Evolutionary conservation across 2,329 filamentous ascomycete species (phyloP).

Genomic region (Alternaria triticimaculans): DNA sequence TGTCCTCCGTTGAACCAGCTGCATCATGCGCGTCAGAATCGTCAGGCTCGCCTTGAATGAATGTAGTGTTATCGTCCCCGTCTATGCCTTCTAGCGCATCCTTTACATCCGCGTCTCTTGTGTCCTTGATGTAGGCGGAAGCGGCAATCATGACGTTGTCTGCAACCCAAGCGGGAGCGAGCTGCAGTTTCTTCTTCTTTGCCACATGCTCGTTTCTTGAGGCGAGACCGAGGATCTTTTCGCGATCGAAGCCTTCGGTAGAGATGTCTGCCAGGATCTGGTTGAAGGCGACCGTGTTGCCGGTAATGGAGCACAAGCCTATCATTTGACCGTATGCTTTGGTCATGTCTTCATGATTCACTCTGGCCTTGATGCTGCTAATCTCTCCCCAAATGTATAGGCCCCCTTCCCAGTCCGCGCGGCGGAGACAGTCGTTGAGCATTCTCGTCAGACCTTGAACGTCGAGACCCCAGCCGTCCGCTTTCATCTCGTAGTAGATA

Average conservation of each 20-base stretch:
- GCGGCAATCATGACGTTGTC: conserved; percentile 44
- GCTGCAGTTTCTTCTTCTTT: conserved; percentile 16
- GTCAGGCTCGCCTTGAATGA: conserved; percentile 7
- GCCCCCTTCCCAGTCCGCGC: conserved; percentile 45
- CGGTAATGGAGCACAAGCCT: conserved; percentile 39
- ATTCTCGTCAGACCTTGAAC: conserved; percentile 48
- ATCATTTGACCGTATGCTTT: conserved; percentile 44
- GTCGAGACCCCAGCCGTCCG: conserved; percentile 56
- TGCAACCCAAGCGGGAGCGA: conserved; percentile 39
- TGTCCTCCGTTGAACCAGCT: not conserved
- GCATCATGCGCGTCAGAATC: not conserved
- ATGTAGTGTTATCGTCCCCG: conserved; percentile 11
- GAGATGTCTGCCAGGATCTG: conserved; percentile 38
- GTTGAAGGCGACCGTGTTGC: conserved; percentile 42
- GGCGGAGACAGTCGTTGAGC: conserved; percentile 50
- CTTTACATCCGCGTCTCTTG: conserved; percentile 1
- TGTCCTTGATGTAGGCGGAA: conserved; percentile 30
- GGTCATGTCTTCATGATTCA: conserved; percentile 28
- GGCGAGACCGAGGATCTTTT: conserved; percentile 30
- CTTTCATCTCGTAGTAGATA: conserved; percentile 52
- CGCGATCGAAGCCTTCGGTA: conserved; percentile 32
- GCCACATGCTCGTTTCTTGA: conserved; percentile 19
- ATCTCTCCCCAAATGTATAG: conserved; percentile 54
- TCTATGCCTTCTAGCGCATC: not conserved
- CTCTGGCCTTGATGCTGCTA: conserved; percentile 34